Base-by-base conservation (phyloP, 2,329 filamentous ascomycete species). In the Penicillium rolfsii region DNA sequence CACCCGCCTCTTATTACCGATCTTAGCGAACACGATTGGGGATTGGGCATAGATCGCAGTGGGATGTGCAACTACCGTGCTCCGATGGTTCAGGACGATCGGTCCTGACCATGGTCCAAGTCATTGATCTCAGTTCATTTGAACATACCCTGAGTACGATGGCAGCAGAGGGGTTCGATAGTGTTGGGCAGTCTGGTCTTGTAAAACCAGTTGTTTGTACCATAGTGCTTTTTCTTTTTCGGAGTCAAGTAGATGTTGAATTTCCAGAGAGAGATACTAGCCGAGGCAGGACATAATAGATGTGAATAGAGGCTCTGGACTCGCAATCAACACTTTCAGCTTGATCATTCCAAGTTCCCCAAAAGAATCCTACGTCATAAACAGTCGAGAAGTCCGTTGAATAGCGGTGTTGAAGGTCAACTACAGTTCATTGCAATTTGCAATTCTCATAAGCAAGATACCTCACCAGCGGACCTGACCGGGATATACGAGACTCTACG, bases 261-360 rank as follows among this genome's bases (percentile, higher is more conserved):
- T 28, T 33, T 16, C 7, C 36, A 28, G 33, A 28, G 16, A 35
- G 9, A 33, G 16, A 53, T n/a, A 28, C 12, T 46, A 14, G 24
- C 16, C 4, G n/a, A 46, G 43, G 43, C 11, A 22, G 26, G 33
- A 43, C 4, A 30, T 7, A 8, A 43, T 55, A 55, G 36, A 50
- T 28, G 52, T 55, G 19, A 33, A 59, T 61, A 59, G 59, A 61
- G 8, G 24, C 36, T 22, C 26, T 28, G 16, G 49, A 54, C 52
- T 33, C 30, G 7, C n/a, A 33, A 16, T 46, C 24, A 22, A 16
- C 16, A 5, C 16, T 8, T 46, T 28, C 43, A 46, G 14, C n/a
- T 12, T 43, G 40, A 22, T 19, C 24, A 22, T 24, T 46, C 6
- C 24, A 46, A 14, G 3, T 28, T 28, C 24, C n/a, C 24, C 14